Conservation (phyloP, 2,329 filamentous ascomycete genomes). For the Fusarium nurragi region DNA sequence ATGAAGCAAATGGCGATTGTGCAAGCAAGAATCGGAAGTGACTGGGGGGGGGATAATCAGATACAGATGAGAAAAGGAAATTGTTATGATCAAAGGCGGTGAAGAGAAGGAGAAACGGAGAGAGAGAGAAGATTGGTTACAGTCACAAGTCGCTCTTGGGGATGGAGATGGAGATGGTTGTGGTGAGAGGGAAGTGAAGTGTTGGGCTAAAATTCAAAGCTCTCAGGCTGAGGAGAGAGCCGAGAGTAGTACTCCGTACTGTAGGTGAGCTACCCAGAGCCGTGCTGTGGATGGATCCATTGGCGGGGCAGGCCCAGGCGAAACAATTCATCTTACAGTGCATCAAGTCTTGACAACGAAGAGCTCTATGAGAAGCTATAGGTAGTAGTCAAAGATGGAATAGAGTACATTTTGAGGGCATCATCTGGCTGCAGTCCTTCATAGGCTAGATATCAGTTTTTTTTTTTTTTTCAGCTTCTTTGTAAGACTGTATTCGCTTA, state of each 20-base stretch:
- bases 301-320: constrained; percentile 20
- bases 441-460: background rate
- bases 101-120: background rate
- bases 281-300: background rate
- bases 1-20: constrained; percentile 11
- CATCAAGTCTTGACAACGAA: constrained; percentile 10
- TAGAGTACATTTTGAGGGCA: background rate
- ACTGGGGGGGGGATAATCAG: background rate
- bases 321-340: constrained; percentile 29
- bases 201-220: constrained; percentile 41
- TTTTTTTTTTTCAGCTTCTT: background rate
- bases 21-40: constrained; percentile 12
- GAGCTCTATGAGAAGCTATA: background rate
- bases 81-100: constrained; percentile 14
- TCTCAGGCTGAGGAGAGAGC: constrained; percentile 35
- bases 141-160: constrained; percentile 20
- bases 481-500: background rate
- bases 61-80: constrained; percentile 15
- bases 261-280: background rate
- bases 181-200: constrained; percentile 28
- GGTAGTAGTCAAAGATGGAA: background rate
- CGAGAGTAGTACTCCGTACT: constrained; percentile 15
- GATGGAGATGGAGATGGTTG: constrained; percentile 16
- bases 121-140: constrained; percentile 17
- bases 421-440: background rate